Conservation (phyloP, 2,329 filamentous ascomycete species). For the Tolypocladium album region DNA sequence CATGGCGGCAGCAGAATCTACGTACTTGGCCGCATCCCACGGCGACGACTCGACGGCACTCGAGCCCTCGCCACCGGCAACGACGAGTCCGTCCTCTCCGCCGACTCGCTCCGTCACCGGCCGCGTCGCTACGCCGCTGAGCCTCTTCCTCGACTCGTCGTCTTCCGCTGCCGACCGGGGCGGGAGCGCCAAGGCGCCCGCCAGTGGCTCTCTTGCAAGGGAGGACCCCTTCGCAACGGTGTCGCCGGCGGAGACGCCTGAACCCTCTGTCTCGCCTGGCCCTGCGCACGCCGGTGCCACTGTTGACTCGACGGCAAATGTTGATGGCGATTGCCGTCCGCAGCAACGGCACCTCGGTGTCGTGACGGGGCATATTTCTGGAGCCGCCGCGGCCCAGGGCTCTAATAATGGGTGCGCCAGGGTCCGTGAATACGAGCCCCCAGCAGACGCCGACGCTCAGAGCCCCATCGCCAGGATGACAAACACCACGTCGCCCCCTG, state of each 20-base stretch:
- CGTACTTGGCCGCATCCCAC: neutral
- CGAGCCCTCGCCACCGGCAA: conserved; percentile 2
- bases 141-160: conserved; percentile 6
- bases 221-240: conserved; percentile 3
- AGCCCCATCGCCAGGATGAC: conserved; percentile 4
- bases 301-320: neutral
- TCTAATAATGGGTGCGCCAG: conserved; percentile 6
- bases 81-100: conserved; percentile 3
- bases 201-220: neutral
- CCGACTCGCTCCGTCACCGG: conserved; percentile 6
- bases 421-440: conserved; percentile 5
- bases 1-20: neutral
- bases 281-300: neutral
- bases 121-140: conserved; percentile 9
- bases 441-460: neutral
- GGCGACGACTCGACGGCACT: neutral
- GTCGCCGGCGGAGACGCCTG: conserved; percentile 7
- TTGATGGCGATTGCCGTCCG: neutral
- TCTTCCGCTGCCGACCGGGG: neutral
- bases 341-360: neutral
- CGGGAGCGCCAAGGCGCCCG: neutral
- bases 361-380: neutral
- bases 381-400: conserved; percentile 1
- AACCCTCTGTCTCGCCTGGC: conserved; percentile 1
- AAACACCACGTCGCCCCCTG: conserved; percentile 3